Percentiles rank a stretch among this genome's conserved stretches.
phyloP scores from a whole-genome alignment of 352 stramenopile species.

The Globisporangium emineosum region DNA sequence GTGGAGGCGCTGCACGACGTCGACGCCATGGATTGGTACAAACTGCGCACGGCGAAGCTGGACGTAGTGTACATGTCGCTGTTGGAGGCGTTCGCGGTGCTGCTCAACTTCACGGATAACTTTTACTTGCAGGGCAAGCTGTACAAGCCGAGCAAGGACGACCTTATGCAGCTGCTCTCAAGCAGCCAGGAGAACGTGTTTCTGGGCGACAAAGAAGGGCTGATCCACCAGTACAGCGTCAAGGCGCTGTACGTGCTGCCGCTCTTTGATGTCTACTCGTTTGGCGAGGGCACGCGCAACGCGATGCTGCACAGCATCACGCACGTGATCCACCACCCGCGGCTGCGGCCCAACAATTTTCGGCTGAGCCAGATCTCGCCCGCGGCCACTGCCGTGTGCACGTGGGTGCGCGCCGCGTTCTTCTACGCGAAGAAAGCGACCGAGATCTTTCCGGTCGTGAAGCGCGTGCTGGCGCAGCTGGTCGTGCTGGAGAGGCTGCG shows the following conservation, averaged over 20 bases:
- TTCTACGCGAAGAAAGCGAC: slow-evolving; percentile 63
- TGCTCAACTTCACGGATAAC: slow-evolving; percentile 78
- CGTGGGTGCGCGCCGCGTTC: slow-evolving; percentile 71
- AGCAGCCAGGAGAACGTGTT: slow-evolving; percentile 80
- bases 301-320: slow-evolving; percentile 61
- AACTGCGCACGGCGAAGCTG: slow-evolving; percentile 54
- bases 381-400: slow-evolving; percentile 53
- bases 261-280: slow-evolving; percentile 81
- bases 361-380: slow-evolving; percentile 59
- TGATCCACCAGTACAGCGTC: slow-evolving; percentile 77
- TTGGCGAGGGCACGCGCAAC: slow-evolving; percentile 58
- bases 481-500: slow-evolving; percentile 52
- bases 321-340: slow-evolving; percentile 69
- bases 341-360: slow-evolving; percentile 61
- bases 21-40: slow-evolving; percentile 73
- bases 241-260: slow-evolving; percentile 78
- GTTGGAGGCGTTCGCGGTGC: slow-evolving; percentile 58
- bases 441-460: slow-evolving; percentile 64
- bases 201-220: slow-evolving; percentile 70
- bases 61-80: slow-evolving; percentile 58
- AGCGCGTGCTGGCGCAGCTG: slow-evolving; percentile 50
- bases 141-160: slow-evolving; percentile 47
- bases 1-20: slow-evolving; percentile 55
- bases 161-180: slow-evolving; percentile 65
- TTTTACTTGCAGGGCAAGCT: slow-evolving; percentile 41